phyloP scores from a whole-genome alignment of 2,329 filamentous ascomycete genomes.

The Calonectria pteridis region DNA sequence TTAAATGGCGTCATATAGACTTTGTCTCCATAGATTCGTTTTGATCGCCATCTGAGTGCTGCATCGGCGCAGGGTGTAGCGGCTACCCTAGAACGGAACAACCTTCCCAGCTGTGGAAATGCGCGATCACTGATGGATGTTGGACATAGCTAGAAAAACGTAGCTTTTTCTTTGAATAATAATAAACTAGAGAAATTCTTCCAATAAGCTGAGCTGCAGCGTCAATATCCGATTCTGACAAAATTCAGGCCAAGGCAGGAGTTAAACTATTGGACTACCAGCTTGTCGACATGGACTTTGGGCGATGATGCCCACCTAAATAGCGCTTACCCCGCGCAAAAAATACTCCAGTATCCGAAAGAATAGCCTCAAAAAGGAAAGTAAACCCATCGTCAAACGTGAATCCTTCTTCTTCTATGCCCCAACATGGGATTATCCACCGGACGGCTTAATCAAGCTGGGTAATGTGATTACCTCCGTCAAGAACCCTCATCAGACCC shows the following conservation, averaged over 20 bases:
- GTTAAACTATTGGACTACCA: too few relatives aligned
- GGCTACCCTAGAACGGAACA: background rate
- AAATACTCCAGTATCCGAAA: background rate
- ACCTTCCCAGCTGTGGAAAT: background rate
- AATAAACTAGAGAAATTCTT: background rate
- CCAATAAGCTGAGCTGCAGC: too few relatives aligned
- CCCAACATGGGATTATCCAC: constrained; percentile 19
- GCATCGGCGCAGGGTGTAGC: background rate
- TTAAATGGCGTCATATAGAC: background rate
- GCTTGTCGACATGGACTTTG: too few relatives aligned
- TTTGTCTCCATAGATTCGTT: background rate
- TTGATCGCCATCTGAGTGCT: background rate
- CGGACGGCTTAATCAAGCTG: constrained; percentile 17
- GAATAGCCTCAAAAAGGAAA: background rate
- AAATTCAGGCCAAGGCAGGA: too few relatives aligned
- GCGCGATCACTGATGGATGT: background rate
- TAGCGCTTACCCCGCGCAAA: background rate
- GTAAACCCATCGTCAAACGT: constrained; percentile 26
- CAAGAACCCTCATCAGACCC: constrained; percentile 26
- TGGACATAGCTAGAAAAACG: background rate
- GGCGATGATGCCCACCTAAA: background rate
- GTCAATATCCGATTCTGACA: too few relatives aligned
- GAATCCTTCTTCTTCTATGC: constrained; percentile 24
- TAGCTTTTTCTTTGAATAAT: too few relatives aligned
- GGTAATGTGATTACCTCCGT: constrained; percentile 31